Percentiles rank a stretch among this genome's conserved stretches.
phyloP scores from a whole-genome alignment of 2,329 filamentous ascomycete species.

The Cyanodermella asteris region DNA sequence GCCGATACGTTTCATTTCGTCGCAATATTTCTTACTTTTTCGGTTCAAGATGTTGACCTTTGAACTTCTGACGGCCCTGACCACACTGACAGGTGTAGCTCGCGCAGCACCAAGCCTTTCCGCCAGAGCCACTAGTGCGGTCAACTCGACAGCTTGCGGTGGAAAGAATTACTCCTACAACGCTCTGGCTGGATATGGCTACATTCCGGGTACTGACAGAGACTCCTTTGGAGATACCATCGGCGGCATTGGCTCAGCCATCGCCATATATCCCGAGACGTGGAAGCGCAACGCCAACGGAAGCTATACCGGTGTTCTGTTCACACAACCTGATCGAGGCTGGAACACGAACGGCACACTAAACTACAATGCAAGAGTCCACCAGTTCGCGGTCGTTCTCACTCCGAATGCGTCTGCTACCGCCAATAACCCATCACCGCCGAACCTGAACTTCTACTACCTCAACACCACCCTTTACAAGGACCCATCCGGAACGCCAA shows the following conservation, averaged over 20 bases:
- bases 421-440: slow-evolving; percentile 27
- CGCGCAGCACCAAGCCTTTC: no score
- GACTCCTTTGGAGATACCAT: slow-evolving; percentile 52
- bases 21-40: no score
- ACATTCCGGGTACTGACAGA: slow-evolving; percentile 31
- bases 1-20: no score
- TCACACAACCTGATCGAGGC: slow-evolving; percentile 43
- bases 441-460: slow-evolving; percentile 42
- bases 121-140: slow-evolving; percentile 9
- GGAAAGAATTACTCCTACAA: slow-evolving; percentile 43
- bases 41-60: no score
- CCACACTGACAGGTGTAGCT: no score
- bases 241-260: slow-evolving; percentile 42
- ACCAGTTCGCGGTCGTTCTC: slow-evolving; percentile 42
- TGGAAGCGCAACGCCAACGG: slow-evolving; percentile 33
- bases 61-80: no score
- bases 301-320: slow-evolving; percentile 39
- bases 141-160: slow-evolving; percentile 33
- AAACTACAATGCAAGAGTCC: slow-evolving; percentile 45
- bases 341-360: slow-evolving; percentile 53
- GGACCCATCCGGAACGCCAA: slow-evolving; percentile 38
- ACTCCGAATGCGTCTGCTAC: slow-evolving; percentile 31
- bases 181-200: slow-evolving; percentile 44
- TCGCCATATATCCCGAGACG: slow-evolving; percentile 36
- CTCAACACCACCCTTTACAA: slow-evolving; percentile 42